Evolutionary conservation across 1,284 basidiomycete genomes (phyloP).

Genomic region (Microbotryum saponariae): DNA sequence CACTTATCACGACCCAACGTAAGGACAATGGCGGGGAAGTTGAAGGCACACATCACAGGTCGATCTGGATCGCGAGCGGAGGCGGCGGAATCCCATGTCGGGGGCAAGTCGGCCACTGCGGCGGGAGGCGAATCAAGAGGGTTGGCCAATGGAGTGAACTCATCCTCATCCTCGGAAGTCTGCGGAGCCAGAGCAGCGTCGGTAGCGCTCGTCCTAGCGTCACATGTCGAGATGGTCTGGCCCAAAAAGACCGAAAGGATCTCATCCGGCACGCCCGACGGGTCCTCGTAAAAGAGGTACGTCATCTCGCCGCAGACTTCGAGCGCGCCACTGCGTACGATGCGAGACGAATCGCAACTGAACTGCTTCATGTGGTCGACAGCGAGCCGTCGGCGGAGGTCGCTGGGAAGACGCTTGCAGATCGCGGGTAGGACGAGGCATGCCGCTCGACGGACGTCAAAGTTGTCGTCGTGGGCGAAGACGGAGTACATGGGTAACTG

Average conservation of each 20-base stretch:
- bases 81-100: slow-evolving; percentile 7
- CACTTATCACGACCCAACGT: slow-evolving; percentile 72
- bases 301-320: slow-evolving; percentile 89
- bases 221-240: background rate
- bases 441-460: slow-evolving; percentile 83
- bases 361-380: slow-evolving; percentile 57
- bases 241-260: slow-evolving; percentile 71
- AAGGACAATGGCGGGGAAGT: slow-evolving; percentile 82
- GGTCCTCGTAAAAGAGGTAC: slow-evolving; percentile 66
- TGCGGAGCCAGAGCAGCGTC: background rate
- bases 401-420: slow-evolving; percentile 54
- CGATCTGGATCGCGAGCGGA: slow-evolving; percentile 20
- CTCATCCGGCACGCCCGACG: slow-evolving; percentile 55
- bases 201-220: background rate
- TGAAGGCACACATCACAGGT: slow-evolving; percentile 56
- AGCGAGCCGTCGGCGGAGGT: slow-evolving; percentile 55
- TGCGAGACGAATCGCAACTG: slow-evolving; percentile 57
- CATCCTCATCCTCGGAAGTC: background rate
- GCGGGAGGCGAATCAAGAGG: slow-evolving; percentile 24
- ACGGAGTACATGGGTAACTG: slow-evolving; percentile 71
- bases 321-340: slow-evolving; percentile 72
- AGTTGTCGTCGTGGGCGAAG: slow-evolving; percentile 61
- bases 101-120: slow-evolving; percentile 5
- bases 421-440: slow-evolving; percentile 78
- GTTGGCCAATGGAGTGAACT: slow-evolving; percentile 14